Evolutionary conservation across 2,329 filamentous ascomycete genomes (phyloP).

Genomic region (Xylariaceae sp.): DNA sequence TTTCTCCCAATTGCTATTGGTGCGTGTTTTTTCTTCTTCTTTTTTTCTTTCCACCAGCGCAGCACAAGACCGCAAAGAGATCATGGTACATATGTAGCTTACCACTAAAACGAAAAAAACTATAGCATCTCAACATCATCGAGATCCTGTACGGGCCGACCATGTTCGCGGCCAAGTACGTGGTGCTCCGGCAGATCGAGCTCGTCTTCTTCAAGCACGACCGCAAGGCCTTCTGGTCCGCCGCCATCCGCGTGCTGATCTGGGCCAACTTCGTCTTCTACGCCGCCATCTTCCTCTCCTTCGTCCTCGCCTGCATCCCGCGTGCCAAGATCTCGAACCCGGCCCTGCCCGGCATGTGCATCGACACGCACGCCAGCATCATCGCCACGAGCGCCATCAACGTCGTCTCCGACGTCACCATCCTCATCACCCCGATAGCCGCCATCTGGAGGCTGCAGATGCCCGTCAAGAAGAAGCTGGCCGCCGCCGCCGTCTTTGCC

Average conservation of each 20-base stretch:
- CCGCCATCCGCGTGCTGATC: conserved; percentile 4
- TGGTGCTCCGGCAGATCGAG: conserved; percentile 12
- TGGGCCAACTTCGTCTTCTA: conserved; percentile 11
- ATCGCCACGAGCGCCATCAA: conserved; percentile 13
- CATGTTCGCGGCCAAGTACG: conserved; percentile 11
- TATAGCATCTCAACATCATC: conserved; percentile 4
- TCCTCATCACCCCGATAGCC: conserved; percentile 17
- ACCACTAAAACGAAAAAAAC: no score
- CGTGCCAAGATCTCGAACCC: conserved; percentile 8
- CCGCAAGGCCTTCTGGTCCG: conserved; percentile 1
- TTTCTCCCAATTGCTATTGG: background rate
- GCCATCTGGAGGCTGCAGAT: conserved; percentile 19
- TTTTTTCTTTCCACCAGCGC: background rate
- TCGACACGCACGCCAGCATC: conserved; percentile 3
- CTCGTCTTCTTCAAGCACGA: conserved; percentile 6
- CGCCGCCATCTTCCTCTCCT: conserved; percentile 1
- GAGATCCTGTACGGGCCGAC: conserved; percentile 9
- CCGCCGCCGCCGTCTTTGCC: conserved; percentile 17
- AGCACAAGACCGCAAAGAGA: no score
- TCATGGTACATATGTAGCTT: no score
- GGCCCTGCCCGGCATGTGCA: conserved; percentile 9
- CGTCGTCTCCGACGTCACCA: conserved; percentile 19
- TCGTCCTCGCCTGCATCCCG: conserved; percentile 9
- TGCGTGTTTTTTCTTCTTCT: background rate
- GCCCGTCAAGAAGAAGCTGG: conserved; percentile 16